phyloP scores from a whole-genome alignment of 352 stramenopile species.

The Plasmopara halstedii region DNA sequence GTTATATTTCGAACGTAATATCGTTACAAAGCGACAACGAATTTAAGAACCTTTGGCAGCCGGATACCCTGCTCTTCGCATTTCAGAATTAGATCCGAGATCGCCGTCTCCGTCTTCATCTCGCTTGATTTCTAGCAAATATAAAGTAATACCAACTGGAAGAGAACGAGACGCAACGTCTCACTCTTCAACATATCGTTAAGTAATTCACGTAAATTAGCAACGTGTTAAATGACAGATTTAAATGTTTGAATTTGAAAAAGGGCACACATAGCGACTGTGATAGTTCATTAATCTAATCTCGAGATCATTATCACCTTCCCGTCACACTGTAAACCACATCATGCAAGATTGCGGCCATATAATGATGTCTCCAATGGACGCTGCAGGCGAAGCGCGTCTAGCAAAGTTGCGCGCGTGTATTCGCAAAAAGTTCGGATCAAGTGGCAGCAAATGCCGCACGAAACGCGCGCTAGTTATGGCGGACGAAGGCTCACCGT shows the following conservation, averaged over 20 bases:
- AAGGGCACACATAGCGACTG: constrained; percentile 1
- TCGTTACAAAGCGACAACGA: neutral
- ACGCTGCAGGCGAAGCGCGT: constrained; percentile 26
- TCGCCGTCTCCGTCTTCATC: constrained; percentile 47
- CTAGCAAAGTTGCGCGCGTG: constrained; percentile 33
- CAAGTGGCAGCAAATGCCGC: constrained; percentile 10
- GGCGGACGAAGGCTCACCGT: constrained; percentile 2
- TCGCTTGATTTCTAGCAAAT: neutral
- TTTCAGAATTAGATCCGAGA: constrained; percentile 60
- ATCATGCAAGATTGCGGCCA: constrained; percentile 16
- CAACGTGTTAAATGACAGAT: neutral
- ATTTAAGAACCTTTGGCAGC: constrained; percentile 27
- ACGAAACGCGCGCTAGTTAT: constrained; percentile 20
- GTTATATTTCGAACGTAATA: too few species aligned
- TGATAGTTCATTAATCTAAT: constrained; percentile 9
- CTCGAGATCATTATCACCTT: neutral
- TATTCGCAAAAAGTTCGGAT: constrained; percentile 36
- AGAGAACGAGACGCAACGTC: constrained; percentile 4
- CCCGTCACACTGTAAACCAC: neutral
- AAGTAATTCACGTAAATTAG: constrained; percentile 2
- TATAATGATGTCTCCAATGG: constrained; percentile 47
- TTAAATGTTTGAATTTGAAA: constrained; percentile 29
- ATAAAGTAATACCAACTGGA: constrained; percentile 3
- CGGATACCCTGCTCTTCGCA: constrained; percentile 43
- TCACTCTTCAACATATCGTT: constrained; percentile 21